Percentiles rank a stretch among this genome's conserved stretches.
Evolutionary conservation across 768 basidiomycete species (phyloP).

Genomic region (Termitomyces sp.): DNA sequence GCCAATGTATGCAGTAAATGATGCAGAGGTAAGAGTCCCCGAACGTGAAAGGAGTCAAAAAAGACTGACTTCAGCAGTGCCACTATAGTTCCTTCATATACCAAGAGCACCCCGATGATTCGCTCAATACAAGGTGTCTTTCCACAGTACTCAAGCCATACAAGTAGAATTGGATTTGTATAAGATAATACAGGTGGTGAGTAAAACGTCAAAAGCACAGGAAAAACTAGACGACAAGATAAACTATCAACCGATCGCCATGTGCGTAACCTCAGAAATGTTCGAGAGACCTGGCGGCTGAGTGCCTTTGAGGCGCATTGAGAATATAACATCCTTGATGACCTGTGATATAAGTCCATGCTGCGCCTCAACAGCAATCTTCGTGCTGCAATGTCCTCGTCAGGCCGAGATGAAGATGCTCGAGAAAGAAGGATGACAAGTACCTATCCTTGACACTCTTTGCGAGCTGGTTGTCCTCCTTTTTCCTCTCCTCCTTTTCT

Average conservation of each 20-base stretch:
- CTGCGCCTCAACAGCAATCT: conserved; percentile 86
- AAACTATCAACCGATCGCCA: conserved; percentile 38
- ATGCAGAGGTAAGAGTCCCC: too few relatives aligned
- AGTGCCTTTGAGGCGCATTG: conserved; percentile 38
- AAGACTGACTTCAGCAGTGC: too few relatives aligned
- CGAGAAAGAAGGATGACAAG: conserved; percentile 11
- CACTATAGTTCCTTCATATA: too few relatives aligned
- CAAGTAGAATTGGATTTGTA: not conserved
- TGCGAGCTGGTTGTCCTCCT: conserved; percentile 79
- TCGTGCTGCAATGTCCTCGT: conserved; percentile 47
- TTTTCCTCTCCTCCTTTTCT: conserved; percentile 71
- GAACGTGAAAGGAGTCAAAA: too few relatives aligned
- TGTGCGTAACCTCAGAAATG: conserved; percentile 36
- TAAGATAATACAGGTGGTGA: not conserved
- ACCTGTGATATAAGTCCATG: conserved; percentile 93
- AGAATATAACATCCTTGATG: conserved; percentile 90
- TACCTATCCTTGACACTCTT: conserved; percentile 93
- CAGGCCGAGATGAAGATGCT: not conserved
- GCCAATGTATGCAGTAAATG: too few relatives aligned
- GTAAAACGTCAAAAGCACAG: not conserved
- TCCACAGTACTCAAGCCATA: too few relatives aligned
- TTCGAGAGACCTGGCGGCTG: conserved; percentile 15
- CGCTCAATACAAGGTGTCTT: too few relatives aligned
- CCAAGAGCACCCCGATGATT: too few relatives aligned
- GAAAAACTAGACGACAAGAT: not conserved